phyloP scores from a whole-genome alignment of 371 early-diverging fungal genomes.

The Actinomucor elegans region DNA sequence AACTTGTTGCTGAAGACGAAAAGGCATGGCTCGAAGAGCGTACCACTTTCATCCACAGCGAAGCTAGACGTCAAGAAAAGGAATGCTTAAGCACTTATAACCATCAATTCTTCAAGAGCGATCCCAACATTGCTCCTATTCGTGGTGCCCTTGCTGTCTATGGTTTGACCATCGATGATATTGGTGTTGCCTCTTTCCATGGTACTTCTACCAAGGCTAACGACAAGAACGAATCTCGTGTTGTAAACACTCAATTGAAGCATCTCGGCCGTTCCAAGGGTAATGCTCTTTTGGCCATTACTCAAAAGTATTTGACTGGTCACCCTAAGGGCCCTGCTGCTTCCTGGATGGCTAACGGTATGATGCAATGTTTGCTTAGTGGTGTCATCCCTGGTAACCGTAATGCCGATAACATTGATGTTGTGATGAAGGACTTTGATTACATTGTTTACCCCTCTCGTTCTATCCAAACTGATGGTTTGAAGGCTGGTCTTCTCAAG shows the following conservation, averaged over 20 bases:
- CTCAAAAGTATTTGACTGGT: slow-evolving; percentile 96
- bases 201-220: slow-evolving; percentile 97
- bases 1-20: slow-evolving; percentile 64
- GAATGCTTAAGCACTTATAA: slow-evolving; percentile 82
- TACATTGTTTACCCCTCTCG: slow-evolving; percentile 87
- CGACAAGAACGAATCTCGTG: slow-evolving; percentile 94
- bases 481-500: slow-evolving; percentile 94
- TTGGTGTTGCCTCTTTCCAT: slow-evolving; percentile 97
- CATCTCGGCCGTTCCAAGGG: slow-evolving; percentile 92
- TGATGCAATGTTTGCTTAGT: slow-evolving; percentile 84
- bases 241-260: slow-evolving; percentile 83
- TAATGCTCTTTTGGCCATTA: slow-evolving; percentile 78
- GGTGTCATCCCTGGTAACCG: slow-evolving; percentile 95
- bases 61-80: slow-evolving; percentile 85
- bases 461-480: slow-evolving; percentile 88
- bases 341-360: slow-evolving; percentile 97
- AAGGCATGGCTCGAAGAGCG: slow-evolving; percentile 71
- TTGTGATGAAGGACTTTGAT: slow-evolving; percentile 75
- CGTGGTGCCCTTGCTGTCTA: slow-evolving; percentile 91
- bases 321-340: slow-evolving; percentile 98
- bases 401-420: slow-evolving; percentile 94
- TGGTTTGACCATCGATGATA: slow-evolving; percentile 91
- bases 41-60: slow-evolving; percentile 81
- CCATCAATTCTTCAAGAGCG: slow-evolving; percentile 86
- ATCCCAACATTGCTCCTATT: slow-evolving; percentile 85